These are phyloP conservation scores for Pythium folliculosum DNA, from an alignment of 352 stramenopile genomes.

Conservation along the genomic window DNA sequence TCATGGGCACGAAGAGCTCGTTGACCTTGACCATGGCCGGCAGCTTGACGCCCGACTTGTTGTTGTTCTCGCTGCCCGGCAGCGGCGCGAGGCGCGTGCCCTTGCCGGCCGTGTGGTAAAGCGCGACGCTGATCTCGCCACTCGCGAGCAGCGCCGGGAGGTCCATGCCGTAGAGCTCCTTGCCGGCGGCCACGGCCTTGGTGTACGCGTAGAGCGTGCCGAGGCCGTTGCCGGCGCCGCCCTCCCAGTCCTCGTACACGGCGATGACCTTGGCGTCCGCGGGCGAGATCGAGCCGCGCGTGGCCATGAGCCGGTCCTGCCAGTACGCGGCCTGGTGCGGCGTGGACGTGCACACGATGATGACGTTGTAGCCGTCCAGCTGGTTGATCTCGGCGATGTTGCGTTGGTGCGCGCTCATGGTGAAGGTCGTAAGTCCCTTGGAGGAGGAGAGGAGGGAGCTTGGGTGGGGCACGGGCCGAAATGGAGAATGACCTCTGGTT, in stretches of 20 bases:
- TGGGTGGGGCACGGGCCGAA: conserved; percentile 21
- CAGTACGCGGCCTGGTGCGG: conserved; percentile 96
- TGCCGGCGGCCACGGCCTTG: conserved; percentile 90
- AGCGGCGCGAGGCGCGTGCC: conserved; percentile 96
- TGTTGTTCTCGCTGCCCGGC: conserved; percentile 98
- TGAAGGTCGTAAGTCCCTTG: not conserved
- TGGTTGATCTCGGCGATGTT: conserved; percentile 88
- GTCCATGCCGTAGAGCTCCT: conserved; percentile 87
- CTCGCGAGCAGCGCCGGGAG: conserved; percentile 76
- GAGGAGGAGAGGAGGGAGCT: conserved; percentile 11
- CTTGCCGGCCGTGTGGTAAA: conserved; percentile 98
- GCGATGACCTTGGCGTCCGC: conserved; percentile 93
- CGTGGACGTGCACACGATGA: conserved; percentile 98
- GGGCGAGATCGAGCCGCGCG: conserved; percentile 78
- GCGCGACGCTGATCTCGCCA: conserved; percentile 87
- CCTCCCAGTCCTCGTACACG: conserved; percentile 96
- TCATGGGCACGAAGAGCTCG: conserved; percentile 91
- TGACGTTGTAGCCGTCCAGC: conserved; percentile 93
- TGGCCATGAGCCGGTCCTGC: conserved; percentile 93
- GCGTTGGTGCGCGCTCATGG: conserved; percentile 62
- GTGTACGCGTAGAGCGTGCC: conserved; percentile 96
- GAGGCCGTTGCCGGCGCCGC: conserved; percentile 95
- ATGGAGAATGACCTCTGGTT: conserved; percentile 24
- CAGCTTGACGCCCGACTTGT: conserved; percentile 99
- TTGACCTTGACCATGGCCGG: conserved; percentile 91